These are phyloP conservation scores for Cyclanthera cordifolia DNA, from an alignment of 306 rosid species.

Conservation along the genomic window DNA sequence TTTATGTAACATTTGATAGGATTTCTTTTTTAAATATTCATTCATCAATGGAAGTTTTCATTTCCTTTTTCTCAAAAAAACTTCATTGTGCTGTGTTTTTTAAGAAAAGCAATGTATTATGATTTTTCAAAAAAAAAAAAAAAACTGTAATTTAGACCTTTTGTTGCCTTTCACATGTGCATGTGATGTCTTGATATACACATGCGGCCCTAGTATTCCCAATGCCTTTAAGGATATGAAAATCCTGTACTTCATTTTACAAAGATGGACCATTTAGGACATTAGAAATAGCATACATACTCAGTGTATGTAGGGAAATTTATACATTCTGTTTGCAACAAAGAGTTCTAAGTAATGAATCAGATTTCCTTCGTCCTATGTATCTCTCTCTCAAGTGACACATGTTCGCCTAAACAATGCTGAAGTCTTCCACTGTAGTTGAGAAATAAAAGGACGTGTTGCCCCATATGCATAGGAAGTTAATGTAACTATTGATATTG, in stretches of 20 bases:
- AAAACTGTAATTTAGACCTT: neutral
- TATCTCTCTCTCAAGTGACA: neutral
- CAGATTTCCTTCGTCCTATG: neutral
- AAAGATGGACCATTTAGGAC: neutral
- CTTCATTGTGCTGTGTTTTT: too few species aligned
- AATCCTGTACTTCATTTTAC: neutral
- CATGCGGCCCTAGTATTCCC: neutral
- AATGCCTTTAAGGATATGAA: neutral
- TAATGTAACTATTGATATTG: neutral
- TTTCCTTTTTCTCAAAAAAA: too few species aligned
- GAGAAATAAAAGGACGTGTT: neutral
- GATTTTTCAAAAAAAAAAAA: neutral
- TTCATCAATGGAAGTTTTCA: too few species aligned
- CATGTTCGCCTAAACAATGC: neutral
- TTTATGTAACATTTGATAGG: too few species aligned
- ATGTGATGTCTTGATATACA: neutral
- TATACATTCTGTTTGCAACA: neutral
- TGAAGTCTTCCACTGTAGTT: neutral
- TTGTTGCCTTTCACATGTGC: neutral
- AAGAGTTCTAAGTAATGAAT: neutral
- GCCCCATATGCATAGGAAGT: neutral
- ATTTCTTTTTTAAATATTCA: too few species aligned
- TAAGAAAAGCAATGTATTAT: neutral
- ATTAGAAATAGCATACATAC: neutral
- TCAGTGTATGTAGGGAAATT: neutral